These are phyloP conservation scores for Pichia sp. DNA, from an alignment of 1,139 yeast genomes.

Conservation along the genomic window DNA sequence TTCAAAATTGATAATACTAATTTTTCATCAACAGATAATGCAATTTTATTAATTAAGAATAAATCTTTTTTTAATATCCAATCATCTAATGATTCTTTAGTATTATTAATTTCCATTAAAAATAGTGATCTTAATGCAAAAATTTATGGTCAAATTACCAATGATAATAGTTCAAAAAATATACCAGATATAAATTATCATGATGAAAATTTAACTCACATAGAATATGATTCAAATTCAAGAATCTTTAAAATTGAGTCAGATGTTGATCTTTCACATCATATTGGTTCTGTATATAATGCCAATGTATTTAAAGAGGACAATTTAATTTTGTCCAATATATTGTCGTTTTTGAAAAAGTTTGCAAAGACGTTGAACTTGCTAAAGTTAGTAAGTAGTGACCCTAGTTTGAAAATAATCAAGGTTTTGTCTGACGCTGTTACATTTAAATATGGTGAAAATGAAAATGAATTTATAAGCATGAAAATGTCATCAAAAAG, in stretches of 20 bases:
- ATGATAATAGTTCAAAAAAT: slow-evolving; percentile 20
- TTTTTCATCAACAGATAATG: slow-evolving; percentile 15
- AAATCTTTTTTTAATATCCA: slow-evolving; percentile 27
- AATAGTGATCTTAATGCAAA: slow-evolving; percentile 22
- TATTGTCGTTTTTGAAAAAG: slow-evolving; percentile 22
- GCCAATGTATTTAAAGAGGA: background rate
- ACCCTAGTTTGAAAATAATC: slow-evolving; percentile 22
- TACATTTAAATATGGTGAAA: slow-evolving; percentile 27
- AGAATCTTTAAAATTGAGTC: slow-evolving; percentile 27
- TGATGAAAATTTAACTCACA: slow-evolving; percentile 22
- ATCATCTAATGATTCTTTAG: slow-evolving; percentile 25
- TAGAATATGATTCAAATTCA: slow-evolving; percentile 22
- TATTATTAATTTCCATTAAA: slow-evolving; percentile 24
- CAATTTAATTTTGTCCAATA: slow-evolving; percentile 20
- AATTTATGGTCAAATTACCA: slow-evolving; percentile 27
- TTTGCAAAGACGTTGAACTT: slow-evolving; percentile 25
- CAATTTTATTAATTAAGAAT: slow-evolving; percentile 26
- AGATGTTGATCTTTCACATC: slow-evolving; percentile 21
- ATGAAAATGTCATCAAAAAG: slow-evolving; percentile 15
- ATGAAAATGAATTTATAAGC: slow-evolving; percentile 22
- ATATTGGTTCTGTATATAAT: slow-evolving; percentile 7
- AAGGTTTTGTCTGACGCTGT: slow-evolving; percentile 25
- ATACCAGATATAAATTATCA: slow-evolving; percentile 22
- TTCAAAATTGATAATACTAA: slow-evolving; percentile 12
- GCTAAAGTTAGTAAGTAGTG: slow-evolving; percentile 24